Evolutionary conservation across 2,329 filamentous ascomycete genomes (phyloP).

Genomic region (Talaromyces pinophilus): DNA sequence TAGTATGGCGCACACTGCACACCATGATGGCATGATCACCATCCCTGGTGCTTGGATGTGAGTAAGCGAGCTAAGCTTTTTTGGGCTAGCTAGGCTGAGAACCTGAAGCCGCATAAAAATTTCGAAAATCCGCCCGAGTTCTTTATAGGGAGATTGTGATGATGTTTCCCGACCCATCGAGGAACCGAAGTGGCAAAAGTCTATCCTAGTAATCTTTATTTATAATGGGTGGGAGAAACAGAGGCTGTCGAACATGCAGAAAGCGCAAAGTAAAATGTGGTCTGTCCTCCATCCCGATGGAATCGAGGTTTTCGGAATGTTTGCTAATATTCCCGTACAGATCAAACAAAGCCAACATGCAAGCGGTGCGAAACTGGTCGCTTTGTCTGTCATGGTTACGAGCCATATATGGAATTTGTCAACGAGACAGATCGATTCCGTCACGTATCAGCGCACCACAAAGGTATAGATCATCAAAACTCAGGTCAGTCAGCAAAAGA

Average conservation of each 20-base stretch:
- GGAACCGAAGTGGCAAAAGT: neutral
- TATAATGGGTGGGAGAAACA: neutral
- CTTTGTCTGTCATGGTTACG: neutral
- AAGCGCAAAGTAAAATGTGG: neutral
- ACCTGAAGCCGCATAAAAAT: no score
- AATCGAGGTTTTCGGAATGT: neutral
- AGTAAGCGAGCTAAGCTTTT: no score
- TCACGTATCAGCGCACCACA: neutral
- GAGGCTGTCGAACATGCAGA: neutral
- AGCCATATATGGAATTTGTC: neutral
- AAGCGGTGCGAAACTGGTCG: neutral
- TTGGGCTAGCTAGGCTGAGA: no score
- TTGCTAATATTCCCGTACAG: neutral
- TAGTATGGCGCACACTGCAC: no score
- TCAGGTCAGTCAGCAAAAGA: neutral
- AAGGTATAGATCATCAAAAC: neutral
- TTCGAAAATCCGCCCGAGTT: no score
- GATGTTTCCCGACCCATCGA: neutral
- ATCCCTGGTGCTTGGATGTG: no score
- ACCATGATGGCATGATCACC: no score
- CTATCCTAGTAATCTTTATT: neutral
- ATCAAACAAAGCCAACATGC: neutral
- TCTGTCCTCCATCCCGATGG: neutral
- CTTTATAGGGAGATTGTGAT: neutral
- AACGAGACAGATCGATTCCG: slow-evolving; percentile 1